Percentiles rank a stretch among this genome's conserved stretches.
Evolutionary conservation across 495 filamentous ascomycete species (phyloP).

Genomic region (Lophium mytilinum): DNA sequence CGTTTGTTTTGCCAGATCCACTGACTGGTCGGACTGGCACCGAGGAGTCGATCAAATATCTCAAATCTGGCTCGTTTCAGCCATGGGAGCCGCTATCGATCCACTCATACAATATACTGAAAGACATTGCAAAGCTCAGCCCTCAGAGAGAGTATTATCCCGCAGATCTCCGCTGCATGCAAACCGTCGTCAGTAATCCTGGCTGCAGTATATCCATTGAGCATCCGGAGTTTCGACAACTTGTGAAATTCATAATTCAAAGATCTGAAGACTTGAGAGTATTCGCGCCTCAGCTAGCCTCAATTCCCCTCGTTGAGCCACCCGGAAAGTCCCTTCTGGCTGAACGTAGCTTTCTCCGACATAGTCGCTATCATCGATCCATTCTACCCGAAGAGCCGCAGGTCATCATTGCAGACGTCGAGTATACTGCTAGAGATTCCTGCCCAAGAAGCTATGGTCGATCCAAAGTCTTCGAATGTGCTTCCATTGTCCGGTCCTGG

Average conservation of each 20-base stretch:
- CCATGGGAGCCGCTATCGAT: slow-evolving; percentile 21
- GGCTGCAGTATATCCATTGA: slow-evolving; percentile 43
- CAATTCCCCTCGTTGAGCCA: no score
- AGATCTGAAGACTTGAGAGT: slow-evolving; percentile 20
- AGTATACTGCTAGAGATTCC: no score
- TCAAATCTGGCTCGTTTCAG: slow-evolving; percentile 19
- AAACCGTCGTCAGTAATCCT: slow-evolving; percentile 19
- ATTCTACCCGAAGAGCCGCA: no score
- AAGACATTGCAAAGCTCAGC: slow-evolving; percentile 15
- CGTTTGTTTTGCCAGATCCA: slow-evolving; percentile 26
- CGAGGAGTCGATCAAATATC: slow-evolving; percentile 25
- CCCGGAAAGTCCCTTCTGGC: no score
- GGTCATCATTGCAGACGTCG: no score
- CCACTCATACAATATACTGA: not conserved
- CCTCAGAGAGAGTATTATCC: slow-evolving; percentile 27
- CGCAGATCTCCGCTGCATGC: slow-evolving; percentile 12
- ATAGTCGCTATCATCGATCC: no score
- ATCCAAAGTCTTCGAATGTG: no score
- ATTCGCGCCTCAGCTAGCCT: slow-evolving; percentile 27
- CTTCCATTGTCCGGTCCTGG: not conserved
- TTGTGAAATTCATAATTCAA: slow-evolving; percentile 25
- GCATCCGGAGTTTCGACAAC: slow-evolving; percentile 38
- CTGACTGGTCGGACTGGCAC: slow-evolving; percentile 26
- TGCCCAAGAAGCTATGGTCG: no score
- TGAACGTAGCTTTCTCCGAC: no score